Evolutionary conservation across 371 early-diverging fungal genomes (phyloP).

Genomic region (Mycotypha africana): DNA sequence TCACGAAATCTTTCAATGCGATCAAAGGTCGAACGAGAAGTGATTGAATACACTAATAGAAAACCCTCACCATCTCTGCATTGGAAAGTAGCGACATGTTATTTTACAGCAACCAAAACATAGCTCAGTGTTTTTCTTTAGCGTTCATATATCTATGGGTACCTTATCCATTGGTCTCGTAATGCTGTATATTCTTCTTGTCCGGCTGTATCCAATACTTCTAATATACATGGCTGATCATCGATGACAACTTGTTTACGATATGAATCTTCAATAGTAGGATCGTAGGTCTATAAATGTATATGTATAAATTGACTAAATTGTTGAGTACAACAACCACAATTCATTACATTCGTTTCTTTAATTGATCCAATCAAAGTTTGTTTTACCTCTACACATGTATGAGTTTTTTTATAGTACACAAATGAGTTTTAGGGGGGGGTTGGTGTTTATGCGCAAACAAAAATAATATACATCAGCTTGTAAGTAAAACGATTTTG

Average conservation of each 20-base stretch:
- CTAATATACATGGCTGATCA: slow-evolving; percentile 88
- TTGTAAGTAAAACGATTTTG: background rate
- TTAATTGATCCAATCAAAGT: background rate
- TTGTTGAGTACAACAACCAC: no score
- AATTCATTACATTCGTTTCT: no score
- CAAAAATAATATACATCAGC: background rate
- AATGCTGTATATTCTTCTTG: slow-evolving; percentile 86
- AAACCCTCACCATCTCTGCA: slow-evolving; percentile 85
- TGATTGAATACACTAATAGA: slow-evolving; percentile 83
- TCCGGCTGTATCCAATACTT: slow-evolving; percentile 94
- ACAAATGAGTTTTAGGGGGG: no score
- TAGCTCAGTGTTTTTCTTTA: background rate
- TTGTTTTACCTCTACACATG: background rate
- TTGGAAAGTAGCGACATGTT: no score
- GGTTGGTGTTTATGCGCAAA: no score
- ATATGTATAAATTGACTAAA: background rate
- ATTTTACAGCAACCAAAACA: no score
- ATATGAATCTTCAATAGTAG: slow-evolving; percentile 96
- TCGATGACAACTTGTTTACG: slow-evolving; percentile 96
- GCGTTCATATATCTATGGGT: slow-evolving; percentile 15
- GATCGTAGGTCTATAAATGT: slow-evolving; percentile 81
- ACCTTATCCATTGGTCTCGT: slow-evolving; percentile 90
- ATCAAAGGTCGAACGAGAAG: slow-evolving; percentile 76
- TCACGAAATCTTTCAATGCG: slow-evolving; percentile 72
- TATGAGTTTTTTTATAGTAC: no score